Percentiles rank a stretch among this genome's conserved stretches.
phyloP scores from a whole-genome alignment of 768 basidiomycete genomes.

The Lactifluus piperatus region DNA sequence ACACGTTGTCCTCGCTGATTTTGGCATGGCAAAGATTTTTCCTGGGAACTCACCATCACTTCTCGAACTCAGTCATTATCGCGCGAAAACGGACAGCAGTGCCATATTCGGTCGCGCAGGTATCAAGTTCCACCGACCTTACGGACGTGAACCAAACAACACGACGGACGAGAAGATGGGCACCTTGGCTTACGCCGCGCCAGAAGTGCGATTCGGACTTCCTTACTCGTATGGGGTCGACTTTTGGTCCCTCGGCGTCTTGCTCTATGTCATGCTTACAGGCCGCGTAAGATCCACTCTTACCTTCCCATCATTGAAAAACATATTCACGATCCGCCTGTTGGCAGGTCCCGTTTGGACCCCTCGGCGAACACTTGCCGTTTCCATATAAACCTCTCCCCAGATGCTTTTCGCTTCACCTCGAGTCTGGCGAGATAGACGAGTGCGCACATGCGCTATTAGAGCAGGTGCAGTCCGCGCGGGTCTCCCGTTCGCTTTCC shows the following conservation, averaged over 20 bases:
- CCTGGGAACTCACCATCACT: neutral
- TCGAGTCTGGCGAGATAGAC: constrained; percentile 17
- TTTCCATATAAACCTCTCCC: neutral
- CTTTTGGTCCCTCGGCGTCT: constrained; percentile 20
- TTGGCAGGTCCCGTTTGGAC: constrained; percentile 17
- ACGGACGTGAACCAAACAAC: neutral
- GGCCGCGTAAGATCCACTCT: constrained; percentile 12
- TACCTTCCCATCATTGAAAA: too few relatives aligned
- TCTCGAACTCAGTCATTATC: neutral
- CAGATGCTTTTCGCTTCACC: neutral
- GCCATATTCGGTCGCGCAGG: neutral
- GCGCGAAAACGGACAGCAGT: neutral
- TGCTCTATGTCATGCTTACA: constrained; percentile 19
- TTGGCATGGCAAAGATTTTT: constrained; percentile 20
- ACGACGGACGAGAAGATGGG: constrained; percentile 14
- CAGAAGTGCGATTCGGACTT: constrained; percentile 16
- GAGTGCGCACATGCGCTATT: constrained; percentile 13
- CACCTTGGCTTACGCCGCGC: constrained; percentile 17
- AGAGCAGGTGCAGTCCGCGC: neutral
- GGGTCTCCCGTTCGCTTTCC: too few relatives aligned
- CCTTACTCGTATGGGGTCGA: constrained; percentile 20
- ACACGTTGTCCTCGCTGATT: constrained; percentile 18
- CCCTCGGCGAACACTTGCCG: constrained; percentile 12
- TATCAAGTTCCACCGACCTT: constrained; percentile 11
- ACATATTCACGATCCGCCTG: neutral